Evolutionary conservation across 169 alveolate species (phyloP), one percentile per base, ranked within the genome.

Genomic region (Eimeria falciformis): DNA sequence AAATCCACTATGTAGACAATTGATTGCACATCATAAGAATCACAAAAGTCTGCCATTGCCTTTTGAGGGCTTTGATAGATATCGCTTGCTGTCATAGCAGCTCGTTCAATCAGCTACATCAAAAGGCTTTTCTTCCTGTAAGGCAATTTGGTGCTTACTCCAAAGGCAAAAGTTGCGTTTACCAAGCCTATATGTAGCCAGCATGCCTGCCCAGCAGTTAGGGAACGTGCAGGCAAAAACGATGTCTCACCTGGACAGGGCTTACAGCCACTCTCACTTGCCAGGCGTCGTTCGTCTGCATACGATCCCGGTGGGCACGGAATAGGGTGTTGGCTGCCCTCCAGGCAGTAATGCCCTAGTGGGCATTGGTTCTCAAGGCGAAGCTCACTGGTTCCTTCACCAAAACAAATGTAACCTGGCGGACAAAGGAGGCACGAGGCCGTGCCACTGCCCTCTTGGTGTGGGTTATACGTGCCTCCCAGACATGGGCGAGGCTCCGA

Each of bases 261-360:
- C 55, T 53, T 79, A 33, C 89, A 79, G 75, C 89, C 89, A 0
- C 21, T 18, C 4, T 81, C 90, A 55, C 77, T 81, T 55, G 73
- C 5, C 25, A 81, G 45, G 12, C 90, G 77, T 7, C 23, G 75
- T 37, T 45, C 53, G 50, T 71, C 85, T 46, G 62, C 55, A 55
- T 66, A 71, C 47, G 93, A 71, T 27, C 93, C 93, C 29, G 83
- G 78, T 1, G 93, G 93, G 37, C 93, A 87, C 9, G 93, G 88
- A 9, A 71, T 71, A 3, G 88, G 79, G 1, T 50, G 77, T 78
- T 56, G 50, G 47, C 87, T 69, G 18, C 87, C 87, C 65, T 69
- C 83, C 25, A 77, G 79, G 81, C 93, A 87, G 27, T 87, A 87
- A 65, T 71, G 83, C 18, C 93, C 93, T 23, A 62, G 29, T 5